Evolutionary conservation across 768 basidiomycete genomes (phyloP), one percentile per base, ranked within the genome.

Genomic region (Suillus bovinus): DNA sequence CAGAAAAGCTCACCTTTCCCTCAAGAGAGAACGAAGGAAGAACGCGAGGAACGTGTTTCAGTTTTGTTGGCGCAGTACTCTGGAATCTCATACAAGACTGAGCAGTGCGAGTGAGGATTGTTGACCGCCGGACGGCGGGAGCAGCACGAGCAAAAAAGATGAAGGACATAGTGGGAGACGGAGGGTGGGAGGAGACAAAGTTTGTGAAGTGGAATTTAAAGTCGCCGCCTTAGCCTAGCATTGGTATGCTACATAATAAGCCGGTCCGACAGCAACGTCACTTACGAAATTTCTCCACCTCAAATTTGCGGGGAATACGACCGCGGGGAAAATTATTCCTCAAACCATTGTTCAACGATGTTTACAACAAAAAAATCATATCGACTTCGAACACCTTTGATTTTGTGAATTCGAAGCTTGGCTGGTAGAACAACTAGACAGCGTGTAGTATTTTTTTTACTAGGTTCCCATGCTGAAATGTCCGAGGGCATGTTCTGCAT

Each of bases 21-120:
- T 86, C 80, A 80, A 96, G 83, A 11, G 93, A 94, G 70, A 96
- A 90, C 31, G 84, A 81, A 11, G 89, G 84, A 41, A 96, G 81
- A 5, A 87, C 85, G 69, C 79, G 84, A 16, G 81, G 78, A 13
- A 64, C 36, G 27, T 62, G 66, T 7, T 64, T 67, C n/a, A 68
- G 61, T 24, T 39, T 24, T 39, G 36, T 22, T 49, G 61, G 52
- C 20, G 65, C 64, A 24, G 76, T 72, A 60, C 74, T 77, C 67
- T 69, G 68, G 41, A 72, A 54, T 58, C 73, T 69, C 49, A 41
- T 50, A 5, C 62, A 64, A 24, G 55, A 60, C 24, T 65, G 50
- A 3, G 36, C 7, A 2, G 47, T 55, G 42, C 67, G 70, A 24
- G 62, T 62, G 47, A 60, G 57, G 52, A 68, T 31, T 42, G 60